Conservation (phyloP, 202 grass and related monocot genomes). For the Brachypodium distachyon region DNA sequence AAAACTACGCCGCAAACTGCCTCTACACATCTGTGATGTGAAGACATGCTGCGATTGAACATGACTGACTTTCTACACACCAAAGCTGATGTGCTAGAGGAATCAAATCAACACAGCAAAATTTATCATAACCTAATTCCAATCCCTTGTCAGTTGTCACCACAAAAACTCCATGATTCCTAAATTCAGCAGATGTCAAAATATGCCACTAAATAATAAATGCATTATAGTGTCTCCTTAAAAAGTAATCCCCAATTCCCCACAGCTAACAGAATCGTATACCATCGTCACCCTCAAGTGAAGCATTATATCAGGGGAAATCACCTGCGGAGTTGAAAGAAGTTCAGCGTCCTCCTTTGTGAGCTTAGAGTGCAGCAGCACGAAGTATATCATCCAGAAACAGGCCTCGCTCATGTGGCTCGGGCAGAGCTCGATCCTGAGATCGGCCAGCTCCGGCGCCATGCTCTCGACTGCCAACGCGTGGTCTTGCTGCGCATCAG, state of each 20-base stretch:
- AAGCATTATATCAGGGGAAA: neutral
- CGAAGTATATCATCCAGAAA: conserved; percentile 98
- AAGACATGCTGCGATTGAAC: neutral
- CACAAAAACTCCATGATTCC: neutral
- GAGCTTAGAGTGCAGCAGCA: conserved; percentile 81
- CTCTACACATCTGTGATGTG: neutral
- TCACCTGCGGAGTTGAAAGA: conserved; percentile 72
- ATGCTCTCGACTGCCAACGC: conserved; percentile 69
- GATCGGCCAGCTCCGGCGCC: conserved; percentile 72
- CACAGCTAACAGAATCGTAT: neutral
- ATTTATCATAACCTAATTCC: neutral
- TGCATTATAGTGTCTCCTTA: neutral
- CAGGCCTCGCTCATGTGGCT: conserved; percentile 75
- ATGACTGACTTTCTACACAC: neutral
- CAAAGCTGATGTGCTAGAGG: neutral
- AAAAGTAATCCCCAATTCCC: neutral
- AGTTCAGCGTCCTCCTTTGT: conserved; percentile 59
- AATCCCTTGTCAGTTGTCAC: neutral
- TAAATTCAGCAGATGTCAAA: neutral
- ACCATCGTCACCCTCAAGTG: neutral
- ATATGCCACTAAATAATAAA: no score
- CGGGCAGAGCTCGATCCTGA: conserved; percentile 86
- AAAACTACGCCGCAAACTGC: neutral
- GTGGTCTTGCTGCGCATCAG: conserved; percentile 80
- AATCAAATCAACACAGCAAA: neutral